Conservation (phyloP, 2,329 filamentous ascomycete genomes). For the Pyrenophora graminea region DNA sequence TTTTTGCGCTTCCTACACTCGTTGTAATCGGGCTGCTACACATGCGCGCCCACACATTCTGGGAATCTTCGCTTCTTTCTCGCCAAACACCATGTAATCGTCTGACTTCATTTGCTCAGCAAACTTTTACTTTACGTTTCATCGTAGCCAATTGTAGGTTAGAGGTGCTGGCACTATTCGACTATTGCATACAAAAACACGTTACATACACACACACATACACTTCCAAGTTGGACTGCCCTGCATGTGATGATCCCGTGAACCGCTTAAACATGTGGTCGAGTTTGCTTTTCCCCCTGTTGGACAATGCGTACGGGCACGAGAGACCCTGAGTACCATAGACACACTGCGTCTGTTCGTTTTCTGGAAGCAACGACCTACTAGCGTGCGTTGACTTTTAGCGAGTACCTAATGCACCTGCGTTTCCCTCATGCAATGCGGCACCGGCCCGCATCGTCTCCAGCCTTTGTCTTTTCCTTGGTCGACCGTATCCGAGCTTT, state of each 20-base stretch:
- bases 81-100: conserved; percentile 25
- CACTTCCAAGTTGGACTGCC: not conserved
- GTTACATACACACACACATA: conserved; percentile 11
- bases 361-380: conserved; percentile 6
- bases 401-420: conserved; percentile 13
- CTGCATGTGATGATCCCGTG: conserved; percentile 1
- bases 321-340: conserved; percentile 4
- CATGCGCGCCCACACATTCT: conserved; percentile 30
- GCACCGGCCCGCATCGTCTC: conserved; percentile 9
- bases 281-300: conserved; percentile 2
- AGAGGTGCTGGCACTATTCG: conserved; percentile 41
- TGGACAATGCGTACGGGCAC: not conserved
- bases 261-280: not conserved
- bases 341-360: not conserved
- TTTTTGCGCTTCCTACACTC: conserved; percentile 45
- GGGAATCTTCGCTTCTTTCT: conserved; percentile 40
- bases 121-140: conserved; percentile 23
- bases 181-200: conserved; percentile 25
- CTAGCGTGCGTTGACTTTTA: conserved; percentile 19
- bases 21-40: conserved; percentile 42
- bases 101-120: conserved; percentile 24
- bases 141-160: conserved; percentile 28
- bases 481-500: conserved; percentile 1
- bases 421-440: conserved; percentile 6
- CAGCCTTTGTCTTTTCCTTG: conserved; percentile 4